Conservation (phyloP, 169 alveolate species). For the Cryptosporidium andersoni region DNA sequence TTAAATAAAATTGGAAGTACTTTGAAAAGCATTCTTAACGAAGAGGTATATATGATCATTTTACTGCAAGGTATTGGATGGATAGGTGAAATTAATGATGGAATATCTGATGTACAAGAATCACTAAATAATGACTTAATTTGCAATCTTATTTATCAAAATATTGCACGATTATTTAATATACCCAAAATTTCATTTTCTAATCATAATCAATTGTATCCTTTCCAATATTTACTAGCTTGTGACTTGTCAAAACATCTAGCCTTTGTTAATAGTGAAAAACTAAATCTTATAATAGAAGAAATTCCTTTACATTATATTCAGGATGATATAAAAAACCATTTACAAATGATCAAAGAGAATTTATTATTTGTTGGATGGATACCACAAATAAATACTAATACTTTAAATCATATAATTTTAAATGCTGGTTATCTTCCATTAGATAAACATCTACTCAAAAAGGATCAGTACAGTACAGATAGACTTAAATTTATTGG, state of each 20-base stretch:
- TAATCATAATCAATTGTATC: too few species aligned
- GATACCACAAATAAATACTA: background rate
- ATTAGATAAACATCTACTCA: background rate
- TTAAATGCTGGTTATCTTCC: background rate
- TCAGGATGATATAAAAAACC: conserved; percentile 30
- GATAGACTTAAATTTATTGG: too few species aligned
- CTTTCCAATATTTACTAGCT: too few species aligned
- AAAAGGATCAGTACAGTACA: background rate
- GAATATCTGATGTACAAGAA: background rate
- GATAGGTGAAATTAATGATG: conserved; percentile 25
- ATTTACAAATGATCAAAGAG: conserved; percentile 10
- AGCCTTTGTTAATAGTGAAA: conserved; percentile 42
- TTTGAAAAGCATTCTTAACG: background rate
- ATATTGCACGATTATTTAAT: too few species aligned
- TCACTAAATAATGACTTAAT: background rate
- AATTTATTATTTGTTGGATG: conserved; percentile 17
- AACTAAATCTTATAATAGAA: background rate
- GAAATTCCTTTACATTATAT: conserved; percentile 12
- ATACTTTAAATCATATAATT: too few species aligned
- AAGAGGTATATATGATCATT: background rate
- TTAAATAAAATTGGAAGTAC: background rate
- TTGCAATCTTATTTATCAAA: too few species aligned
- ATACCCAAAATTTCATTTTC: too few species aligned
- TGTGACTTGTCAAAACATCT: background rate
- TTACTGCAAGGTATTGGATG: conserved; percentile 44